phyloP scores from a whole-genome alignment of 768 basidiomycete species.

The Boletellus emodensis region DNA sequence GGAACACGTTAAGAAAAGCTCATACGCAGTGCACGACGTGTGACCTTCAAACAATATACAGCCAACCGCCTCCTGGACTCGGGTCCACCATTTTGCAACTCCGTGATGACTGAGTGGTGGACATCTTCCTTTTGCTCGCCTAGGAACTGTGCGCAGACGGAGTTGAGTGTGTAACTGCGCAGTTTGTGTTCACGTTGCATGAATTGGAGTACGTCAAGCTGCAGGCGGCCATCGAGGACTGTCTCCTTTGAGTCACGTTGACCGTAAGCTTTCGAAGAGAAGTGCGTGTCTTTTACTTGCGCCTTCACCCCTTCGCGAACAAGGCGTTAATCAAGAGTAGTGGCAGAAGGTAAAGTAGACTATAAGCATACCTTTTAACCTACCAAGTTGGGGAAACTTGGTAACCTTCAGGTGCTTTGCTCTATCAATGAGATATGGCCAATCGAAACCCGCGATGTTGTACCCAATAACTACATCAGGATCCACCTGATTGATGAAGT shows the following conservation, averaged over 20 bases:
- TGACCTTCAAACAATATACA: slow-evolving; percentile 95
- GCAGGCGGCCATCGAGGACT: slow-evolving; percentile 83
- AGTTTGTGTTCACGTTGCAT: slow-evolving; percentile 99
- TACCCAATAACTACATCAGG: slow-evolving; percentile 97
- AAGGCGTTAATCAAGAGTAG: slow-evolving; percentile 5
- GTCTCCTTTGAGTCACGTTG: slow-evolving; percentile 97
- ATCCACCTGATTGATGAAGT: slow-evolving; percentile 86
- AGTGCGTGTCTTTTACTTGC: slow-evolving; percentile 89
- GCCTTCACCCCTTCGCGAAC: slow-evolving; percentile 58
- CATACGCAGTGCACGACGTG: not conserved
- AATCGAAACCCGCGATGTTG: slow-evolving; percentile 91
- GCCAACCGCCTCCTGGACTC: slow-evolving; percentile 91
- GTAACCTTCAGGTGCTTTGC: slow-evolving; percentile 73
- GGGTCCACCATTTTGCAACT: slow-evolving; percentile 93
- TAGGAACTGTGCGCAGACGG: slow-evolving; percentile 95
- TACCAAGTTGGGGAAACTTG: slow-evolving; percentile 72
- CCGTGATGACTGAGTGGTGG: slow-evolving; percentile 97
- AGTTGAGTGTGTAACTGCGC: slow-evolving; percentile 94
- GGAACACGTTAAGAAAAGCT: slow-evolving; percentile 1
- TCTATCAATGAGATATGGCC: slow-evolving; percentile 93
- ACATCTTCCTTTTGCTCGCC: slow-evolving; percentile 99
- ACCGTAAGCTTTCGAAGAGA: slow-evolving; percentile 97
- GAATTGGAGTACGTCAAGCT: slow-evolving; percentile 93
- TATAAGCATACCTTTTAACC: slow-evolving; percentile 57
- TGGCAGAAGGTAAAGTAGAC: not conserved